Conservation (phyloP, 139 green algal species). For the Limnomonas spitsbergensis region DNA sequence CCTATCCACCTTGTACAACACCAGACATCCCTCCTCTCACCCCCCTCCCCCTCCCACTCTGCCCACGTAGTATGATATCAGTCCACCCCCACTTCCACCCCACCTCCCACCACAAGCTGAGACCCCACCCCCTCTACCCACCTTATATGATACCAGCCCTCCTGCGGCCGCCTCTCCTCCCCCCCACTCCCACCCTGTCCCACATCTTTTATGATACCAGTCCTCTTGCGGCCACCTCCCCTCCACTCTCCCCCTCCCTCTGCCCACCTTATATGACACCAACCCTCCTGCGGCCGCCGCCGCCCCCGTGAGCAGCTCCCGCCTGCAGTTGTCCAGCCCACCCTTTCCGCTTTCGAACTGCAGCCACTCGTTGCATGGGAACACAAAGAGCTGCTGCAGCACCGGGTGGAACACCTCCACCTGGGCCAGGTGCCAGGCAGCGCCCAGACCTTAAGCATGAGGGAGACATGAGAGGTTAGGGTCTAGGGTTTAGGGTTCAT, state of each 20-base stretch:
- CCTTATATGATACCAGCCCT: constrained; percentile 14
- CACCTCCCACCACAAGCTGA: too few species aligned
- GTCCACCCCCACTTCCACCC: too few species aligned
- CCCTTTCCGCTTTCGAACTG: constrained; percentile 12
- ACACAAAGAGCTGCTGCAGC: constrained; percentile 34
- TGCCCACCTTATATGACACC: constrained; percentile 14
- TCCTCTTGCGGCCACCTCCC: too few species aligned
- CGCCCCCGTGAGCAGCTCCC: constrained; percentile 27
- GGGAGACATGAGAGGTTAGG: too few species aligned
- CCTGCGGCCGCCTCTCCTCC: constrained; percentile 20
- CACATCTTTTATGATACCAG: too few species aligned
- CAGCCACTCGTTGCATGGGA: constrained; percentile 49
- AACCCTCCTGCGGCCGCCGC: constrained; percentile 18
- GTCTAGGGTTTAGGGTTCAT: too few species aligned
- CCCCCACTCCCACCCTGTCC: too few species aligned
- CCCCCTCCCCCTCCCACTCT: too few species aligned
- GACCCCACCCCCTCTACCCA: too few species aligned
- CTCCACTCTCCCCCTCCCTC: too few species aligned
- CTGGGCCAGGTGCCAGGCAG: constrained; percentile 51
- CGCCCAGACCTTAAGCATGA: constrained; percentile 37
- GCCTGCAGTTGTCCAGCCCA: constrained; percentile 39
- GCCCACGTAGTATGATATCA: too few species aligned
- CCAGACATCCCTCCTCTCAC: not conserved
- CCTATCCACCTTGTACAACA: too few species aligned
- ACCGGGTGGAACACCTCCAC: constrained; percentile 49